phyloP scores from a whole-genome alignment of 768 basidiomycete species.

The Lactarius deliciosus region DNA sequence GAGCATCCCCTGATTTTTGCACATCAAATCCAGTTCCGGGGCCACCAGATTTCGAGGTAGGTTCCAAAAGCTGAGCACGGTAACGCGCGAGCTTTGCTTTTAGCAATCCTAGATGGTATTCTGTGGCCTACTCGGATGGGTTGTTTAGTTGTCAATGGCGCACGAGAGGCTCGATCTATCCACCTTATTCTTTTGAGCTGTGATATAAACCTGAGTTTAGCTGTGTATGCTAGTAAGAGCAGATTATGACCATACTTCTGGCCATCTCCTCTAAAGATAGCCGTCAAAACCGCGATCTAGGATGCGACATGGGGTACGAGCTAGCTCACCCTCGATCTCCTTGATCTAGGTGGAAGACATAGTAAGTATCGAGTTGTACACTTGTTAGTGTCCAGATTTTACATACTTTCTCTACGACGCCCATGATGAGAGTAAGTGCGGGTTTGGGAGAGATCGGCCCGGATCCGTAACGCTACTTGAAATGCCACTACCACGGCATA shows the following conservation, averaged over 20 bases:
- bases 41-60: constrained; percentile 77
- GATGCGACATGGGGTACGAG: background rate
- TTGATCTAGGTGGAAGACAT: constrained; percentile 63
- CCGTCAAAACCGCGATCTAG: background rate
- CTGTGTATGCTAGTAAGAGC: constrained; percentile 3
- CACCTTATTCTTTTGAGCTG: constrained; percentile 96
- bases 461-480: constrained; percentile 23
- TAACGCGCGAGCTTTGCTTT: constrained; percentile 96
- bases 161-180: constrained; percentile 35
- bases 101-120: constrained; percentile 89
- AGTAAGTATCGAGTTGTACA: background rate
- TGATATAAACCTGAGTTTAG: constrained; percentile 9
- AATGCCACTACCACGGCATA: constrained; percentile 51
- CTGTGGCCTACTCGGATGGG: constrained; percentile 64
- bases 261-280: constrained; percentile 86
- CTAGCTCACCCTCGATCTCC: constrained; percentile 83
- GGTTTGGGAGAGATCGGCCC: background rate
- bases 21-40: constrained; percentile 87
- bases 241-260: constrained; percentile 59
- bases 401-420: constrained; percentile 85
- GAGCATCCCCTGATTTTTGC: constrained; percentile 82
- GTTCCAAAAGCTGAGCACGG: constrained; percentile 92
- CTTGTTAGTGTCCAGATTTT: background rate
- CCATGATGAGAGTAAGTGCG: constrained; percentile 55
- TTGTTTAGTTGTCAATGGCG: background rate